Conservation (phyloP, 2,329 filamentous ascomycete genomes). For the Anisogramma anomala region DNA sequence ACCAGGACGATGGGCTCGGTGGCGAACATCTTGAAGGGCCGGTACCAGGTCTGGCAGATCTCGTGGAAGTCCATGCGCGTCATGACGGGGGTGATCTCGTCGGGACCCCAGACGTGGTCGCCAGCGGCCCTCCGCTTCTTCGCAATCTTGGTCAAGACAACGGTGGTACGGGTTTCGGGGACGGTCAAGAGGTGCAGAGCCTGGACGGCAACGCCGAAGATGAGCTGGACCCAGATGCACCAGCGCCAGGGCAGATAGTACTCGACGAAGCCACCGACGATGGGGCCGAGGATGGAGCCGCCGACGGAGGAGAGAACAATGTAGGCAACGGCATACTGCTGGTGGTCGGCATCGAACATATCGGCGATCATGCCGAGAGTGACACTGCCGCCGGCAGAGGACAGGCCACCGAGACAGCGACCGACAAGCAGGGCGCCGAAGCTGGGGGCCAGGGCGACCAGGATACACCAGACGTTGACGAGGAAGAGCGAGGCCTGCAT, state of each 20-base stretch:
- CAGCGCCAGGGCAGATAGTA: constrained; percentile 55
- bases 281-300: constrained; percentile 64
- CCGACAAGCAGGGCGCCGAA: constrained; percentile 59
- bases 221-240: constrained; percentile 71
- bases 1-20: constrained; percentile 64
- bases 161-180: constrained; percentile 65
- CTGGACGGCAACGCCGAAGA: constrained; percentile 62
- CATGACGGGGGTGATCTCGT: constrained; percentile 53
- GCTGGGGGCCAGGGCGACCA: constrained; percentile 61
- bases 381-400: constrained; percentile 61
- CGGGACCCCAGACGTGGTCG: constrained; percentile 57
- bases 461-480: constrained; percentile 67
- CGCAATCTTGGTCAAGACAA: constrained; percentile 69
- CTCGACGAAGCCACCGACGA: constrained; percentile 68
- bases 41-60: constrained; percentile 43
- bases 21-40: constrained; percentile 62
- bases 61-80: constrained; percentile 48
- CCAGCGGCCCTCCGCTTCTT: constrained; percentile 58
- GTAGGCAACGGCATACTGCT: constrained; percentile 66
- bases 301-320: constrained; percentile 71
- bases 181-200: constrained; percentile 55
- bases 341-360: constrained; percentile 57
- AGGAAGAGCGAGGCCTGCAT: constrained; percentile 62
- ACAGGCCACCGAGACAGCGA: constrained; percentile 58
- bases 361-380: constrained; percentile 67